Base-by-base conservation (phyloP, 1,284 basidiomycete genomes). In the Cryptococcus neoformans region DNA sequence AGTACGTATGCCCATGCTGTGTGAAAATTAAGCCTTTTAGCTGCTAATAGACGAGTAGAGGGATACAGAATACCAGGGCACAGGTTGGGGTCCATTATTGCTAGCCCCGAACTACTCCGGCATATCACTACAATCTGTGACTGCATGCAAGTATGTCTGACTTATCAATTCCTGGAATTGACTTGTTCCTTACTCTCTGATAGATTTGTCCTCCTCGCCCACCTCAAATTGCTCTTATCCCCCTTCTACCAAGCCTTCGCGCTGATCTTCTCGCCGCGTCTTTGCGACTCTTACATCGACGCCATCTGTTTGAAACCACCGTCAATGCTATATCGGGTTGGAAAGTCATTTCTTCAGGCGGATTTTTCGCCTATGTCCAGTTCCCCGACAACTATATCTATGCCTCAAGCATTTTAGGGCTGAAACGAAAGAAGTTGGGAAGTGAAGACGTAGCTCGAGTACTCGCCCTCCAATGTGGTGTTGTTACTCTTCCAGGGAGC, bases 61-160 rank as follows among this genome's bases (percentile, higher is more conserved):
- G 85, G 86, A 16, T 92, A 91, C 74, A 85, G 86, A 55, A 84
- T 95, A 45, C 92, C 92, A 0, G 91, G 91, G 0, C 88, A 92
- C 73, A 84, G 91, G 12, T 82, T 94, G 0, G 91, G 92, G 1
- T 82, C 83, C 4, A 82, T 93, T 58, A 82, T 86, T n/a, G 86
- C 87, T 0, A 83, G 85, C 0, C 82, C 85, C 0, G 64, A 73
- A 0, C 76, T 92, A 51, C 76, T 89, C 4, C 62, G 76, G 5
- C 77, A 84, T 11, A 67, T 89, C 40, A 80, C 79, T 44, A 90
- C 84, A 10, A 81, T 88, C 12, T 81, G 89, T 11, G 92, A 94
- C 75, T 89, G 86, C 64, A 80, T 92, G 51, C 82, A 83, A 62
- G 78, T 75, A 49, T 59, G 75, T 62, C 17, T 28, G 28, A 12